Base-by-base conservation (phyloP, 2,329 filamentous ascomycete genomes). In the Arthrinium puccinioides region DNA sequence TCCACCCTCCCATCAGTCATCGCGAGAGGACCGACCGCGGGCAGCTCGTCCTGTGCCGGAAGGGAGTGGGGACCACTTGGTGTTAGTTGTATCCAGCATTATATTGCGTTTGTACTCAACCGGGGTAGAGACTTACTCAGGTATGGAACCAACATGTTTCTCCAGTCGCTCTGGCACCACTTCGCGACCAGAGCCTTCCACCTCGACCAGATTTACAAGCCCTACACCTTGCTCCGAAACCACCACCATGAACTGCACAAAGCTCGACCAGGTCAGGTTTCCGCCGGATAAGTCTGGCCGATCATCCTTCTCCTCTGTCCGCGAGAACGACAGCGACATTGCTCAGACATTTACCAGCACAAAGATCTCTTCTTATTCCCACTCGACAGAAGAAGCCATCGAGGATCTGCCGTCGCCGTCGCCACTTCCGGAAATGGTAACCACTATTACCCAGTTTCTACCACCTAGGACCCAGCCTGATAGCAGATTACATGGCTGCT, bases 311-410 rank as follows among this genome's bases (percentile, higher is more conserved):
- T 79, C 75, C 21, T 79, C 75, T 31, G 74, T 79, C 41, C 67
- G 75, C 43, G 75, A 79, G 62, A 70, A 72, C 54, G 72, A 76
- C 51, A 66, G 69, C 47, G 70, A 72, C 42, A 59, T 79, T 21
- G 69, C 73, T 39, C 78, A 82, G 62, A 74, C 72, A 38, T 82
- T 82, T 46, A 80, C 76, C 34, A 69, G 69, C 37, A 73, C 74
- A 53, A 81, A 79, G 56, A 61, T 79, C 43, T 81, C 77, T 24
- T 76, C 72, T 38, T 79, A 78, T 50, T 64, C 64, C 31, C 58
- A 62, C 39, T 55, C 57, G 20, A 58, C 65, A 47, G 73, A 77
- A 48, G 66, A 71, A 38, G 69, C 63, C 32, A 54, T 73, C 42
- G 64, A 69, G 51, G 74, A 77, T 49, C 19, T 20, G 23, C 11